Conservation (phyloP, 108 stramenopile genomes). For the Nitzschia inconspicua region DNA sequence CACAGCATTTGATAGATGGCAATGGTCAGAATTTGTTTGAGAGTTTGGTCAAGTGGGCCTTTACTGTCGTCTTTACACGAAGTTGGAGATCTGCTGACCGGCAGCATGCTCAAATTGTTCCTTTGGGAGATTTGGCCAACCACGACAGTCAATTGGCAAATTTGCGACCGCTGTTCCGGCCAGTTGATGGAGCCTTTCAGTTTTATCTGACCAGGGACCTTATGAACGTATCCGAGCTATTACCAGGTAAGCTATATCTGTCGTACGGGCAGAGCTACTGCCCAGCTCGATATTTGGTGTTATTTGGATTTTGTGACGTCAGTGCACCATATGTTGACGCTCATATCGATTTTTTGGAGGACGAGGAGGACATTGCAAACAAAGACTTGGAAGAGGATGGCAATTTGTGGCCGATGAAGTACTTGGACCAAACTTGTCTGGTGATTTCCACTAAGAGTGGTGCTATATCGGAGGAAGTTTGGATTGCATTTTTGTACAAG, state of each 20-base stretch:
- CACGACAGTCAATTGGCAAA: conserved; percentile 28
- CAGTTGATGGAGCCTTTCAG: conserved; percentile 16
- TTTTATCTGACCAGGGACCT: conserved; percentile 4
- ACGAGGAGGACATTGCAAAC: not conserved
- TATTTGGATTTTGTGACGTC: conserved; percentile 39
- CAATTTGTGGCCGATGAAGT: conserved; percentile 6
- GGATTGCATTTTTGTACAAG: conserved; percentile 16
- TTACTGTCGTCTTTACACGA: conserved; percentile 32
- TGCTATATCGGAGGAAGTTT: conserved; percentile 24
- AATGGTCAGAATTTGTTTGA: not conserved
- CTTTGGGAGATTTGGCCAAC: conserved; percentile 44
- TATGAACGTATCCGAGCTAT: not conserved
- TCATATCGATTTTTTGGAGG: conserved; percentile 6
- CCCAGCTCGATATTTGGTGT: conserved; percentile 31
- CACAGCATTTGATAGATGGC: not conserved
- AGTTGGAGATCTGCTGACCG: conserved; percentile 38
- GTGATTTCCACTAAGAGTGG: conserved; percentile 21
- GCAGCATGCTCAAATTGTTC: conserved; percentile 25
- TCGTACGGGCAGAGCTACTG: conserved; percentile 32
- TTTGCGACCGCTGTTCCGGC: conserved; percentile 12
- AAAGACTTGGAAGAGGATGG: not conserved
- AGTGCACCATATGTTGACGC: conserved; percentile 17
- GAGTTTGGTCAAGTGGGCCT: conserved; percentile 28
- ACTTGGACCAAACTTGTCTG: conserved; percentile 16
- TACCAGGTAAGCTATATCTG: conserved; percentile 4